Evolutionary conservation across 2,329 filamentous ascomycete genomes (phyloP).

Genomic region (Neonectria punicea): DNA sequence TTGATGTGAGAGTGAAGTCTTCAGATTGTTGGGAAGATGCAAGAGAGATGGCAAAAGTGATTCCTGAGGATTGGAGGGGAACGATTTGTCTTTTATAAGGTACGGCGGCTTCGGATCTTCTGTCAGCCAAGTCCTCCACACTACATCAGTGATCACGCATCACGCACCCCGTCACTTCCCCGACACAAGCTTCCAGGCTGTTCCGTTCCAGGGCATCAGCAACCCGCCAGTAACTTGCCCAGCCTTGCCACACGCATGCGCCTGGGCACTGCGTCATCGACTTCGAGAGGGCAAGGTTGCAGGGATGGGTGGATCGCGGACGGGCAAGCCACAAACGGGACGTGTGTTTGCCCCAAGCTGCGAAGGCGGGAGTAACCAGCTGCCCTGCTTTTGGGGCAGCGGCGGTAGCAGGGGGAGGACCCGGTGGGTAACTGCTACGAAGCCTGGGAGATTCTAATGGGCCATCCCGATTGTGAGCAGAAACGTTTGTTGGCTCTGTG

Average conservation of each 20-base stretch:
- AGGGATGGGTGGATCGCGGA: neutral
- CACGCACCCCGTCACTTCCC: constrained; percentile 23
- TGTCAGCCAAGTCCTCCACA: constrained; percentile 30
- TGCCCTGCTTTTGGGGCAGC: neutral
- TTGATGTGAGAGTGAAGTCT: constrained; percentile 7
- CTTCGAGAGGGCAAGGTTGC: constrained; percentile 15
- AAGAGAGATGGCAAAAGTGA: neutral
- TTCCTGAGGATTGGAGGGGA: constrained; percentile 24
- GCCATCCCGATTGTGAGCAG: neutral
- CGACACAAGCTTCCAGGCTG: constrained; percentile 30
- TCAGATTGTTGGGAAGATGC: constrained; percentile 9
- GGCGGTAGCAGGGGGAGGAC: neutral
- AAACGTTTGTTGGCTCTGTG: neutral
- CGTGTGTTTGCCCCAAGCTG: neutral
- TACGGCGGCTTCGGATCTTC: constrained; percentile 30
- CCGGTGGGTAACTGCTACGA: neutral
- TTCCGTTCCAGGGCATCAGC: constrained; percentile 33
- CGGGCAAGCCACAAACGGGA: constrained; percentile 4
- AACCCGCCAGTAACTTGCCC: constrained; percentile 11
- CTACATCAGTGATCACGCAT: constrained; percentile 10
- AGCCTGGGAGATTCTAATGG: constrained; percentile 13
- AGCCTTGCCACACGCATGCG: constrained; percentile 34
- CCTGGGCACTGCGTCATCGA: constrained; percentile 49
- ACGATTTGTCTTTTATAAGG: constrained; percentile 37
- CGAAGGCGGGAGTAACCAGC: neutral